Conservation (phyloP, 2,329 filamentous ascomycete genomes). For the Fusarium torreyae region DNA sequence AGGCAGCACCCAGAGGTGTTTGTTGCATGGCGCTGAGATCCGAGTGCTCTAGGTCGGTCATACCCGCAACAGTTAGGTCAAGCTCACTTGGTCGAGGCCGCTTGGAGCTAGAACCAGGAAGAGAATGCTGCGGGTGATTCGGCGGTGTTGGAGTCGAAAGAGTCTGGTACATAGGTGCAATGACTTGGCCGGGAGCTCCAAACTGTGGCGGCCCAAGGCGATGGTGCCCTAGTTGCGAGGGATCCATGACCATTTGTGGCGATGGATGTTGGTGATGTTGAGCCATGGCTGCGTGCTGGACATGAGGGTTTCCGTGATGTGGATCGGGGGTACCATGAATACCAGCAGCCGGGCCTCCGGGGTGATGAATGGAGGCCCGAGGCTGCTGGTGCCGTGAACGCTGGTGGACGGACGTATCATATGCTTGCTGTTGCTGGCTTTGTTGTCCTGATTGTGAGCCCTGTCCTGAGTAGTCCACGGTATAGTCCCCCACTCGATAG, state of each 20-base stretch:
- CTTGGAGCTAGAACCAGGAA: slow-evolving; percentile 60
- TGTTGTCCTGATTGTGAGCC: slow-evolving; percentile 76
- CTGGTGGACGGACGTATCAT: slow-evolving; percentile 64
- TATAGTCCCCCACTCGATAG: slow-evolving; percentile 81
- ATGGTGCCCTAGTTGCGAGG: slow-evolving; percentile 66
- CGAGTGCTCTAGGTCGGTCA: slow-evolving; percentile 67
- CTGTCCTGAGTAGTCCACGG: slow-evolving; percentile 82
- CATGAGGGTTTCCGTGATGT: slow-evolving; percentile 55
- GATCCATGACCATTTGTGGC: slow-evolving; percentile 70
- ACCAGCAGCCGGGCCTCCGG: slow-evolving; percentile 57
- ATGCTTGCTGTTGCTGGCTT: slow-evolving; percentile 74
- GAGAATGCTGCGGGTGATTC: slow-evolving; percentile 50
- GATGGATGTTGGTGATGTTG: slow-evolving; percentile 65
- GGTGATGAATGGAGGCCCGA: slow-evolving; percentile 65
- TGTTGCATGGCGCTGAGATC: slow-evolving; percentile 71
- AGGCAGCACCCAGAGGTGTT: slow-evolving; percentile 66
- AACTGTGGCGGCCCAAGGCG: slow-evolving; percentile 70
- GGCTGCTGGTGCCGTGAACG: slow-evolving; percentile 58
- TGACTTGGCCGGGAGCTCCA: slow-evolving; percentile 63
- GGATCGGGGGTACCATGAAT: slow-evolving; percentile 63
- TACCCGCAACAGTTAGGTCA: slow-evolving; percentile 67
- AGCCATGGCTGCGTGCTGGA: slow-evolving; percentile 55
- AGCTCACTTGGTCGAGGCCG: slow-evolving; percentile 72
- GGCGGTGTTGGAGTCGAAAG: slow-evolving; percentile 60
- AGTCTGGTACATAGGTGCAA: slow-evolving; percentile 68